Evolutionary conservation across 1,284 basidiomycete genomes (phyloP), one percentile per base, ranked within the genome.

Genomic region (Naganishia sp.): DNA sequence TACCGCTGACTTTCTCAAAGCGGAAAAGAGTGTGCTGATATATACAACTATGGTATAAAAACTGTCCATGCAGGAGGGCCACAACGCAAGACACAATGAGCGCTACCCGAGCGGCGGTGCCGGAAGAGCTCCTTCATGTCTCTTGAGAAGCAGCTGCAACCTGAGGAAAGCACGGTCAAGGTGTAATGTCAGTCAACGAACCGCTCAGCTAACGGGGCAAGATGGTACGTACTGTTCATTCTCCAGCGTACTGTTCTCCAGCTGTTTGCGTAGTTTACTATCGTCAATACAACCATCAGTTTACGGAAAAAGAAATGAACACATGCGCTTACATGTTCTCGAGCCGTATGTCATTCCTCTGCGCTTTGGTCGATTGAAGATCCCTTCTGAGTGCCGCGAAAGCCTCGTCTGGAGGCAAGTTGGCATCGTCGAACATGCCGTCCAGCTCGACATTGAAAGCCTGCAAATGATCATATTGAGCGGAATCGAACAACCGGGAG

Each of bases 391-490:
- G 84, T 0, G 88, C 87, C 15, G 81, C 77, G 85, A 88, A 90
- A 1, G 90, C 90, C 72, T 91, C 89, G 50, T 88, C 86, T 16
- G 86, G 86, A 16, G 90, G 89, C 61, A 93, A 83, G 67, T 87
- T 85, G 21, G 85, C 85, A 67, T 92, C 90, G 63, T 88, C 87
- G 79, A 87, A 94, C 89, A 94, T 91, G 43, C 85, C 86, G 71
- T 92, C 90, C 44, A 95, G 83, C 75, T 94, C 92, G 71, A 92
- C 90, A 75, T 94, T 94, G 81, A 95, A 94, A 4, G 90, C 88
- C 91, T 93, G 69, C 6, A 39, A n/a, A 39, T 21, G 4, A 39
- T 42, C 21, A 11, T 28, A 28, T 31, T 16, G 28, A 52, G n/a
- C 4, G 48, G 36, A 15, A 9, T 13, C 42, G 5, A 23, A 5